Evolutionary conservation across 148 eudicot species (phyloP).

Genomic region (Rhododendron mucronatum): DNA sequence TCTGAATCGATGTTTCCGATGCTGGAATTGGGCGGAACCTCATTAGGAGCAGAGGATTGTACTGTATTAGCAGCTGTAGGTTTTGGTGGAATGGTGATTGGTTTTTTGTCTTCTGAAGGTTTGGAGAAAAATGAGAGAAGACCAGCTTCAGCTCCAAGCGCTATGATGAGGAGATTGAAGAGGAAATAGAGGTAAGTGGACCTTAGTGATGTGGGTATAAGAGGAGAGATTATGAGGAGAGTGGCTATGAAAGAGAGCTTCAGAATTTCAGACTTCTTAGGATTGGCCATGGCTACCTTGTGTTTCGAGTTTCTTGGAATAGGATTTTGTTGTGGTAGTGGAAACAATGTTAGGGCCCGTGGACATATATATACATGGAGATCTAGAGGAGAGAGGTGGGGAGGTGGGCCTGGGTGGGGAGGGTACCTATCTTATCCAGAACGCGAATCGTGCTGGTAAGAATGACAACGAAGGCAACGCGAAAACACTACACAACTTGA

Average conservation of each 20-base stretch:
- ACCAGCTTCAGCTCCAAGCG: slow-evolving; percentile 51
- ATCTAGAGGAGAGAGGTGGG: background rate
- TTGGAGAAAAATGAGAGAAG: slow-evolving; percentile 36
- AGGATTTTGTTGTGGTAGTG: background rate
- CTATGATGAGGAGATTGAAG: slow-evolving; percentile 44
- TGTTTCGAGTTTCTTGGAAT: background rate
- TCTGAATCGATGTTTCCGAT: background rate
- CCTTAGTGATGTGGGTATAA: slow-evolving; percentile 38
- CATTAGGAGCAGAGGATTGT: background rate
- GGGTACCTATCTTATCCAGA: background rate
- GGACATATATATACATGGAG: background rate
- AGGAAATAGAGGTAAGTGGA: slow-evolving; percentile 49
- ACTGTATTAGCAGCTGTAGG: background rate
- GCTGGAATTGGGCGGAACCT: background rate
- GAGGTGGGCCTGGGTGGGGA: too few species aligned
- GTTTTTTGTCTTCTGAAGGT: slow-evolving; percentile 20
- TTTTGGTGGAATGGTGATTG: background rate
- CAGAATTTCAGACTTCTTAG: slow-evolving; percentile 33
- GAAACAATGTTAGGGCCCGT: slow-evolving; percentile 2
- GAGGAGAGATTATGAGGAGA: slow-evolving; percentile 39
- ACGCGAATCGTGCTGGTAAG: background rate
- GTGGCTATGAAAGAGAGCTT: slow-evolving; percentile 34
- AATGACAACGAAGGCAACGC: background rate
- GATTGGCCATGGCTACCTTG: slow-evolving; percentile 23
- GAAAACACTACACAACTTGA: background rate